These are phyloP conservation scores for Hyphodiscus hymeniophilus DNA, from an alignment of 495 filamentous ascomycete genomes.

Conservation along the genomic window DNA sequence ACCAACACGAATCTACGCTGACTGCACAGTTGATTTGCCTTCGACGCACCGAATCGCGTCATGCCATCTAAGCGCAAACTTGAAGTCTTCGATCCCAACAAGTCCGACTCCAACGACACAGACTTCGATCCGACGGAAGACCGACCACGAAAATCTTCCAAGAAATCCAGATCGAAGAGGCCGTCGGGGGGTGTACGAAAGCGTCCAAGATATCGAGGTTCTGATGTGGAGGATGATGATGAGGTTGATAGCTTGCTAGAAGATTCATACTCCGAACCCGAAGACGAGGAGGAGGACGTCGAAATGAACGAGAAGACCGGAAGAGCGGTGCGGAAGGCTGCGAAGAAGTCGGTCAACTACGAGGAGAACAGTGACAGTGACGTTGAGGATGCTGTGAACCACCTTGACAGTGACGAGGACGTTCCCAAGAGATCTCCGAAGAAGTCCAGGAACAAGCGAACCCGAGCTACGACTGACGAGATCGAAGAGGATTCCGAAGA, in stretches of 20 bases:
- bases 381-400: constrained; percentile 8
- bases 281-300: constrained; percentile 54
- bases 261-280: constrained; percentile 48
- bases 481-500: constrained; percentile 23
- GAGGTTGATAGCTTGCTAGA: constrained; percentile 53
- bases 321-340: constrained; percentile 17
- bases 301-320: constrained; percentile 38
- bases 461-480: neutral
- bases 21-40: neutral
- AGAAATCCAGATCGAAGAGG: constrained; percentile 30
- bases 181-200: constrained; percentile 42
- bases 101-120: constrained; percentile 77
- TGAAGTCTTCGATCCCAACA: constrained; percentile 69
- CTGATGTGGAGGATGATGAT: constrained; percentile 62
- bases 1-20: neutral
- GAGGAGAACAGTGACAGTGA: constrained; percentile 24
- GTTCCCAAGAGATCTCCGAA: constrained; percentile 12
- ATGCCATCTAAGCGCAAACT: constrained; percentile 56
- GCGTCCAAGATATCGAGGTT: constrained; percentile 43
- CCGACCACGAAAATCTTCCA: constrained; percentile 33
- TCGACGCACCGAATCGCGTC: neutral
- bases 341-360: constrained; percentile 35
- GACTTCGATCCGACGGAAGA: constrained; percentile 55
- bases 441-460: neutral
- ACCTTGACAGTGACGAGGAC: constrained; percentile 25